Conservation (phyloP, 2,329 filamentous ascomycete genomes). For the Fusarium albidum region DNA sequence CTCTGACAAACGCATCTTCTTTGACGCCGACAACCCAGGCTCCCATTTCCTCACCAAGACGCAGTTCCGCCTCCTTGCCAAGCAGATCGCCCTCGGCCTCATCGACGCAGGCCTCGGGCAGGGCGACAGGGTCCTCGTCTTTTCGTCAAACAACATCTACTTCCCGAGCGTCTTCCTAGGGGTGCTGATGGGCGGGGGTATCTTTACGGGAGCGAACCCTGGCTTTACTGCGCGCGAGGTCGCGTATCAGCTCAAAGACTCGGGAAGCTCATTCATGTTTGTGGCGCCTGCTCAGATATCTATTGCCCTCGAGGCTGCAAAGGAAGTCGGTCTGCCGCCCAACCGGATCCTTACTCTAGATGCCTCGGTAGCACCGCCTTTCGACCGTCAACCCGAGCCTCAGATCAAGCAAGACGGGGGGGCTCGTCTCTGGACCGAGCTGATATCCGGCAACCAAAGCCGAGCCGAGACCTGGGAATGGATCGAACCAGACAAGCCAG, state of each 20-base stretch:
- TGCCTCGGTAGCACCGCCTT: constrained; percentile 45
- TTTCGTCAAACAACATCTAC: constrained; percentile 78
- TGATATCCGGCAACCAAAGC: constrained; percentile 56
- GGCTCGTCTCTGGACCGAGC: constrained; percentile 65
- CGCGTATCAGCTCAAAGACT: constrained; percentile 77
- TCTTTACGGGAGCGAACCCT: constrained; percentile 81
- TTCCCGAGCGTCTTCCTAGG: constrained; percentile 76
- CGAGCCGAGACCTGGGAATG: constrained; percentile 64
- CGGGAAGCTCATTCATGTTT: constrained; percentile 72
- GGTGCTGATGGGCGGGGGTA: constrained; percentile 76
- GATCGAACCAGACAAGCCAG: constrained; percentile 61
- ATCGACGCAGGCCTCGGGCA: constrained; percentile 67
- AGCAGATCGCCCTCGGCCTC: constrained; percentile 76
- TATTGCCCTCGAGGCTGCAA: constrained; percentile 71
- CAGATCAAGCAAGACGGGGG: background rate
- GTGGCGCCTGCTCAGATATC: constrained; percentile 66
- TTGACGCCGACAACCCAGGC: constrained; percentile 73
- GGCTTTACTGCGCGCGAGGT: constrained; percentile 73
- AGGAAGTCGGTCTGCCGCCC: constrained; percentile 60
- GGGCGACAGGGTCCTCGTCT: constrained; percentile 77
- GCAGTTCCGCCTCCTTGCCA: constrained; percentile 73
- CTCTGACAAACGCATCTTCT: constrained; percentile 54
- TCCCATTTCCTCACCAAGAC: constrained; percentile 70
- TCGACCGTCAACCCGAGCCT: constrained; percentile 40
- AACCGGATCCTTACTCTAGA: constrained; percentile 75